phyloP scores from a whole-genome alignment of 1,284 basidiomycete species.

The Fomitopsis schrenkii region DNA sequence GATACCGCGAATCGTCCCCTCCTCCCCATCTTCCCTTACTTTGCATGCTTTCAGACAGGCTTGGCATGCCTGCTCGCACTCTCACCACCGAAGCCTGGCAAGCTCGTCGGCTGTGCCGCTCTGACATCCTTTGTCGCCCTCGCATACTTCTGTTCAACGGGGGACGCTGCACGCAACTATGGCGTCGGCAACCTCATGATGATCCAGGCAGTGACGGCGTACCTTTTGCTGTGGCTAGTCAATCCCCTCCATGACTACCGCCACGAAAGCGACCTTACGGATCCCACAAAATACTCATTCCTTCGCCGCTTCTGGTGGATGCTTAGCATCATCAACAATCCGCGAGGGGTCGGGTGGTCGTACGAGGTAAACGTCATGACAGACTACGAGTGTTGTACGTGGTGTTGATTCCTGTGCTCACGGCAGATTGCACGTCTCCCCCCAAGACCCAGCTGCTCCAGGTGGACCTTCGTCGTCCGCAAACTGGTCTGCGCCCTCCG shows the following conservation, averaged over 20 bases:
- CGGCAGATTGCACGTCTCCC: constrained; percentile 4
- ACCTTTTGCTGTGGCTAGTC: constrained; percentile 3
- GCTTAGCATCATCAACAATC: constrained; percentile 2
- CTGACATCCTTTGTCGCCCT: not conserved
- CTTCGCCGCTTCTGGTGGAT: not conserved
- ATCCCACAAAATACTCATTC: not conserved
- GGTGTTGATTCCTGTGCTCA: not conserved
- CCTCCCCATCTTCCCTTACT: not conserved
- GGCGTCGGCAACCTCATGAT: not conserved
- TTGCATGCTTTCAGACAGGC: not conserved
- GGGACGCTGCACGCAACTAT: not conserved
- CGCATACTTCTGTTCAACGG: not conserved
- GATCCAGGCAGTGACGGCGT: constrained; percentile 3
- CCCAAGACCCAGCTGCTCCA: constrained; percentile 1
- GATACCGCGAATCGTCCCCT: not conserved
- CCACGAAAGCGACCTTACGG: constrained; percentile 1
- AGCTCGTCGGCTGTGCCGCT: not conserved
- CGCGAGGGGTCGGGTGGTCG: constrained; percentile 6
- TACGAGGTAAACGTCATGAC: constrained; percentile 1
- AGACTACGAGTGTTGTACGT: not conserved
- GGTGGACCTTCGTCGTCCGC: constrained; percentile 2
- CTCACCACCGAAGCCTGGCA: not conserved
- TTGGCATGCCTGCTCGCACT: constrained; percentile 1
- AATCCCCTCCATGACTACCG: constrained; percentile 6
- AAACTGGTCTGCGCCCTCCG: not conserved